Evolutionary conservation across 371 early-diverging fungal genomes (phyloP), one percentile per base, ranked within the genome.

Genomic region (Lichtheimia corymbifera): DNA sequence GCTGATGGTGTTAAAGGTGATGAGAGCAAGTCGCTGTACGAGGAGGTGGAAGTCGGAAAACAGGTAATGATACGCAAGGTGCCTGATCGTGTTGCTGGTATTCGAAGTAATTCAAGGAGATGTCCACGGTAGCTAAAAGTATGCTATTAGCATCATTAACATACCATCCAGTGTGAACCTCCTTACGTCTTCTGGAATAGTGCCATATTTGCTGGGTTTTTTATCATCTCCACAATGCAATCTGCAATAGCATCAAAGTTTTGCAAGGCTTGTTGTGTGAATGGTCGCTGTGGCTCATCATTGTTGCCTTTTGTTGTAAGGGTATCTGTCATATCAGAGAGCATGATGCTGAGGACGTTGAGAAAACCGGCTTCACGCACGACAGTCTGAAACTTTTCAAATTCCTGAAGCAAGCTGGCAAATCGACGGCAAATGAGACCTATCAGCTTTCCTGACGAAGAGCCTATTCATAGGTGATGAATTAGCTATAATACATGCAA

Each of bases 361-460:
- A 87, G 68, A 25, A 89, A 60, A n/a, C 89, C 89, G 25, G 88
- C 81, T 58, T 87, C 88, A 22, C 87, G 85, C 50, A 84, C 72
- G 1, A 86, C 86, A 30, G 74, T 73, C 47, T 76, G 74, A 60
- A 86, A 81, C 53, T 83, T 79, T 11, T 74, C 60, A 6, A 82
- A 82, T 18, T 71, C 65, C 17, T 69, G 73, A 6, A 89, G 64
- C 6, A 87, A 59, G 18, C 59, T 56, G 2, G 73, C 67, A 28
- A 84, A 76, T 14, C 80, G 79, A 14, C 72, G 68, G 51, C 84
- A 85, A 14, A 86, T 82, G 15, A 85, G 62, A 1, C 72, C 72
- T 14, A 84, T 77, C 15, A 85, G 65, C 47, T 73, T 73, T 9
- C 83, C 82, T 4, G 84, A 79, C 0, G 87, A 77, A n/a, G 73